Evolutionary conservation across 805 yeast genomes (phyloP).

Genomic region (Spathaspora arborariae): DNA sequence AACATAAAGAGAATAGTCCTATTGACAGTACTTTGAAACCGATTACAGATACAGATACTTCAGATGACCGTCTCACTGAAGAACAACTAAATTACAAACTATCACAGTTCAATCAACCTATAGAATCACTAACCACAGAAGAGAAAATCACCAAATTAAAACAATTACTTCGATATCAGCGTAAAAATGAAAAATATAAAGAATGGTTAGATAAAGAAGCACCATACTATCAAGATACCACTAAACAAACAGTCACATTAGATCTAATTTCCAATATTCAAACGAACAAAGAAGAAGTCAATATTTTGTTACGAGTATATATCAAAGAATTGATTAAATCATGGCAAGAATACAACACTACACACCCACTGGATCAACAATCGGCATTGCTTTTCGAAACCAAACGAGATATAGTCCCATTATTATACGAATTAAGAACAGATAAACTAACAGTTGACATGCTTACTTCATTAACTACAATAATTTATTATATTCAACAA

Average conservation of each 20-base stretch:
- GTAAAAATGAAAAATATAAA: constrained; percentile 9
- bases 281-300: constrained; percentile 11
- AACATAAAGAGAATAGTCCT: constrained; percentile 13
- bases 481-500: constrained; percentile 57
- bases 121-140: constrained; percentile 11
- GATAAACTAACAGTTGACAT: constrained; percentile 40
- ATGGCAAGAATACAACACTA: constrained; percentile 32
- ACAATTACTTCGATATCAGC: constrained; percentile 6
- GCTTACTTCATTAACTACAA: constrained; percentile 54
- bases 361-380: constrained; percentile 6
- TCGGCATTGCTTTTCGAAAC: constrained; percentile 26
- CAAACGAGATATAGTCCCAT: constrained; percentile 45
- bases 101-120: constrained; percentile 7
- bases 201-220: constrained; percentile 9
- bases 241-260: constrained; percentile 2
- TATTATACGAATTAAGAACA: constrained; percentile 40
- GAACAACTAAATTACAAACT: constrained; percentile 7
- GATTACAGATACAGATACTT: constrained; percentile 2
- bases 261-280: constrained; percentile 1
- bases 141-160: constrained; percentile 13
- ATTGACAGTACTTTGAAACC: no score
- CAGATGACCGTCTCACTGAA: constrained; percentile 3
- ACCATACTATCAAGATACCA: constrained; percentile 7
- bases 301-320: constrained; percentile 44
- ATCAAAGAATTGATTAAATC: constrained; percentile 40